Evolutionary conservation across 2,329 filamentous ascomycete genomes (phyloP), one percentile per base, ranked within the genome.

Genomic region (Aureobasidium melanogenum): DNA sequence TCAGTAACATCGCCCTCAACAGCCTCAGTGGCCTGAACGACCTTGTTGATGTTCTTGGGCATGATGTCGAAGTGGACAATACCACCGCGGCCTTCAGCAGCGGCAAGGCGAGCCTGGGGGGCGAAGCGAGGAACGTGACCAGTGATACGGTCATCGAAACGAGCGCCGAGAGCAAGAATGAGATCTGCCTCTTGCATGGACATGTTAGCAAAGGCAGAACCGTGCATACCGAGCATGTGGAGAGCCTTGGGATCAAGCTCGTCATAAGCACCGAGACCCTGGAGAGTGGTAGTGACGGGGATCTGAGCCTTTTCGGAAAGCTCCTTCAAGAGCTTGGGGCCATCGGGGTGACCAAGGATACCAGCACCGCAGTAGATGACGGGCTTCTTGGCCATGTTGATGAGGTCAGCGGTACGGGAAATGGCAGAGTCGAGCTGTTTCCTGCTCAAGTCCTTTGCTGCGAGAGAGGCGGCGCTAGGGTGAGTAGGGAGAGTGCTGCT

Each of bases 11-110:
- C 93, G 63, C 94, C 94, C 77, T 96, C 93, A 19, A 97, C 87
- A 48, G 94, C 93, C 77, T 97, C 91, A 44, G 89, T 97, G 8
- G 93, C 92, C 77, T 97, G 91, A 15, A 99, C 88, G 44, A 97
- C 92, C 83, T 97, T 99, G 85, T 97, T 97, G 79, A 97, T 97
- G 80, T 99, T 97, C 86, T 99, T 99, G 69, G 94, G 93, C 88
- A 97, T 88, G 70, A 99, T 93, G 74, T 97, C 93, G 70, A 97
- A 97, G 76, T 99, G 93, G 17, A 97, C 84, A 69, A 99, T 97
- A 70, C 94, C 94, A 69, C 94, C 94, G 64, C 91, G 88, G 59
- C 86, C 86, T 77, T 96, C 89, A 12, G 83, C 80, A 5, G 91
- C 93, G 0, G 94, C 94, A 15, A 85, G 84, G 77, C 89, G 94